These are phyloP conservation scores for Margaritispora aquatica DNA, from an alignment of 495 filamentous ascomycete genomes.

Conservation along the genomic window DNA sequence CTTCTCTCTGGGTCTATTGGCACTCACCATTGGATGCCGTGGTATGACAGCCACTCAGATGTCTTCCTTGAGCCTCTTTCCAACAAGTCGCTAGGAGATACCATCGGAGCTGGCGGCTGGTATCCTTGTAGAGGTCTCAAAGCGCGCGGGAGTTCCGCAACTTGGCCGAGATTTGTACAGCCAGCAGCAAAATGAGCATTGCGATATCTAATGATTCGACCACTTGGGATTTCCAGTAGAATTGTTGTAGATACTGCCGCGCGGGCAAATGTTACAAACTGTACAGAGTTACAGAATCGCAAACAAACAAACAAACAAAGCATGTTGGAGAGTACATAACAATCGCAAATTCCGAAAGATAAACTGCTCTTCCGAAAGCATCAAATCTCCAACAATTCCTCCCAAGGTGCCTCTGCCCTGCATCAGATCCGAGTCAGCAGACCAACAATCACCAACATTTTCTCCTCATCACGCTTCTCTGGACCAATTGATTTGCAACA, in stretches of 20 bases:
- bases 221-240: background rate
- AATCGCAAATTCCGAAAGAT: background rate
- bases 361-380: slow-evolving; percentile 1
- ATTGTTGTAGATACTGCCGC: slow-evolving; percentile 13
- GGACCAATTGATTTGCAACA: slow-evolving; percentile 6
- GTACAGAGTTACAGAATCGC: background rate
- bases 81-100: too few species aligned
- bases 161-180: background rate
- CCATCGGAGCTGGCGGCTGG: slow-evolving; percentile 20
- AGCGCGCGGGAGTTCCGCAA: slow-evolving; percentile 21
- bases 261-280: slow-evolving; percentile 16
- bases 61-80: slow-evolving; percentile 15
- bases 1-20: background rate
- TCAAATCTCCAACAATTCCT: background rate
- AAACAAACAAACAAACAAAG: background rate
- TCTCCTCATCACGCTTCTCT: background rate
- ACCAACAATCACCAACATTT: slow-evolving; percentile 3
- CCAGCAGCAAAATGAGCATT: slow-evolving; percentile 8
- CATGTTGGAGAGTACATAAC: slow-evolving; percentile 7
- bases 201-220: slow-evolving; percentile 17
- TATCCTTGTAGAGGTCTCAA: slow-evolving; percentile 7
- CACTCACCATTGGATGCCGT: background rate
- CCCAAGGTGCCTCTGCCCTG: background rate
- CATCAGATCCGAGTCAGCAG: background rate
- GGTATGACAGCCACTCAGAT: slow-evolving; percentile 18